phyloP scores from a whole-genome alignment of 495 filamentous ascomycete genomes.

The Lepidopterella palustris region DNA sequence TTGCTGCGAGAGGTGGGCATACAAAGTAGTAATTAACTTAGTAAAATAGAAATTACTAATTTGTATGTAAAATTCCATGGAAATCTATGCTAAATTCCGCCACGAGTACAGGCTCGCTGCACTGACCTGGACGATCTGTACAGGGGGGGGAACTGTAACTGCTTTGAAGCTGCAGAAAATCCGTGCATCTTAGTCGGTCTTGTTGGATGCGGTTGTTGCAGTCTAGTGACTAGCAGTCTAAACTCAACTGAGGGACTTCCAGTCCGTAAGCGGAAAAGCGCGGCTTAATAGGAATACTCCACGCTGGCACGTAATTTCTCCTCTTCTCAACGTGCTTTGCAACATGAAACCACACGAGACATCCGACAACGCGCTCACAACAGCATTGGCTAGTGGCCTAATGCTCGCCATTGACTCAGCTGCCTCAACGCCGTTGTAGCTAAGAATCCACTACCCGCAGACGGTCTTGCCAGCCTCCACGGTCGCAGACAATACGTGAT shows the following conservation, averaged over 20 bases:
- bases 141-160: neutral
- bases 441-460: neutral
- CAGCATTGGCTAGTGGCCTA: neutral
- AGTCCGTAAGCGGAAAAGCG: neutral
- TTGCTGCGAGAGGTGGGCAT: too few relatives aligned
- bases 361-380: neutral
- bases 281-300: neutral
- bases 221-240: neutral
- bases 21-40: too few relatives aligned
- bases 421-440: neutral
- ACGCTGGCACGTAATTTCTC: neutral
- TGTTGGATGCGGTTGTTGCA: neutral
- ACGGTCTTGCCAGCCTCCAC: neutral
- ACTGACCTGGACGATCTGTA: too few relatives aligned
- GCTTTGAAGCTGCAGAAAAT: neutral
- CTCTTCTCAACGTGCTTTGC: neutral
- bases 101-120: too few relatives aligned
- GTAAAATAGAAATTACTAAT: too few relatives aligned
- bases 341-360: neutral
- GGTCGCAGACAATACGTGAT: neutral
- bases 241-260: neutral
- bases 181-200: neutral
- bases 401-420: neutral
- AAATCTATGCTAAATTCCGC: too few relatives aligned
- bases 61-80: too few relatives aligned